phyloP scores from a whole-genome alignment of 2,329 filamentous ascomycete genomes.

The Dryadomyces quercivorus region DNA sequence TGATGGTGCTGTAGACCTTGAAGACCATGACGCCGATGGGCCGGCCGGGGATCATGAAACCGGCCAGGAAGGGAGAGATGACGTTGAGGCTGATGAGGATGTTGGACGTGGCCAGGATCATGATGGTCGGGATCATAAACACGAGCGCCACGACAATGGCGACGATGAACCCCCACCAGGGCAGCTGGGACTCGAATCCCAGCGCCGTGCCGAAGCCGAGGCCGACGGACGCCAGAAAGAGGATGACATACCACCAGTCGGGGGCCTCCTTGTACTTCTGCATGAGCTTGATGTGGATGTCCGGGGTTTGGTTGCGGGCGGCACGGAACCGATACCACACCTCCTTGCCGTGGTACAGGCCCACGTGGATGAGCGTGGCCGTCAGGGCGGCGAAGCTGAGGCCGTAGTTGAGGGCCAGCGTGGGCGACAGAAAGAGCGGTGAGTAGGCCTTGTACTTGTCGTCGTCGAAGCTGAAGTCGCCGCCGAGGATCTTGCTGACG shows the following conservation, averaged over 20 bases:
- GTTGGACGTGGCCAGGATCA: constrained; percentile 36
- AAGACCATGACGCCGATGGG: constrained; percentile 39
- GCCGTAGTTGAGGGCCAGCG: constrained; percentile 36
- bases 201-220: no score
- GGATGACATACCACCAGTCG: constrained; percentile 2
- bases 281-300: background rate
- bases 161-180: background rate
- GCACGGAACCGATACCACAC: constrained; percentile 17
- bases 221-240: background rate
- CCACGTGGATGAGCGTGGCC: constrained; percentile 35
- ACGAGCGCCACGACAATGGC: constrained; percentile 14
- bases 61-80: constrained; percentile 34
- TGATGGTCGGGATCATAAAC: constrained; percentile 30
- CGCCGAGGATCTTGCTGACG: constrained; percentile 25
- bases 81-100: constrained; percentile 35
- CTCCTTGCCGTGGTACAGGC: constrained; percentile 16
- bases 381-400: constrained; percentile 45
- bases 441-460: constrained; percentile 37
- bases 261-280: constrained; percentile 1
- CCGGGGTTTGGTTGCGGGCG: no score
- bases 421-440: constrained; percentile 36
- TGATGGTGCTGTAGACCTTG: constrained; percentile 19
- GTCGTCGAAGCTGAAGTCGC: constrained; percentile 32
- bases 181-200: no score
- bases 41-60: constrained; percentile 34